phyloP scores from a whole-genome alignment of 2,329 filamentous ascomycete species.

The Fusarium staphyleae region DNA sequence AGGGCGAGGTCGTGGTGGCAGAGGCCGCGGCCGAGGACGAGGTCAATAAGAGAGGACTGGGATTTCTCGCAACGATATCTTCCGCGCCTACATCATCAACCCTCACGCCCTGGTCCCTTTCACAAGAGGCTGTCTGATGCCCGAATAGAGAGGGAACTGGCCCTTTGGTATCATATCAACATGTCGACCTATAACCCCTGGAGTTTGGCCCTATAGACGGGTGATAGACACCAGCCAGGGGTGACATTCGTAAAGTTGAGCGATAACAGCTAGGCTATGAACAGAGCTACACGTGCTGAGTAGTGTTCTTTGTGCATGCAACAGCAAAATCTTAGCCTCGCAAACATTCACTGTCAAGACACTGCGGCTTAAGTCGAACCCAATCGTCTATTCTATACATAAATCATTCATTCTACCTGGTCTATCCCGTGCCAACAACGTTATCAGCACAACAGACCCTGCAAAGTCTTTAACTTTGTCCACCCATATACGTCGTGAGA shows the following conservation, averaged over 20 bases:
- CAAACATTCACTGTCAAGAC: not conserved
- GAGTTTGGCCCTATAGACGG: conserved; percentile 14
- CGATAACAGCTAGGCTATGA: not conserved
- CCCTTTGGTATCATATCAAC: conserved; percentile 9
- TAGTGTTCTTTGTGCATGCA: not conserved
- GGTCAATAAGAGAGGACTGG: conserved; percentile 41
- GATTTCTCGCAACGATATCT: conserved; percentile 12
- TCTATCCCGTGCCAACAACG: conserved; percentile 20
- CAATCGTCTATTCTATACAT: conserved; percentile 37
- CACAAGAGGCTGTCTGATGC: conserved; percentile 3
- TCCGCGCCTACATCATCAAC: not conserved
- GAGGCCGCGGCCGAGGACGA: conserved; percentile 48
- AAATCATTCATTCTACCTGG: conserved; percentile 26
- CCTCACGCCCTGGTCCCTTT: conserved; percentile 2
- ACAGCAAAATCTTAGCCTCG: not conserved
- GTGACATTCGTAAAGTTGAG: conserved; percentile 1
- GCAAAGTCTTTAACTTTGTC: conserved; percentile 17
- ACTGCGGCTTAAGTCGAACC: conserved; percentile 1
- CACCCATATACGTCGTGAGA: conserved; percentile 31
- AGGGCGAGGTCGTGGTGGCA: conserved; percentile 50
- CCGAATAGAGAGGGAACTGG: conserved; percentile 16
- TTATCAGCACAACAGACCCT: conserved; percentile 26
- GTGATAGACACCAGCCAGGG: conserved; percentile 2
- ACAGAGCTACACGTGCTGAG: not conserved
- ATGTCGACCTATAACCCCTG: conserved; percentile 7